These are phyloP conservation scores for Detonula confervacea DNA, from an alignment of 352 stramenopile species.

Conservation along the genomic window DNA sequence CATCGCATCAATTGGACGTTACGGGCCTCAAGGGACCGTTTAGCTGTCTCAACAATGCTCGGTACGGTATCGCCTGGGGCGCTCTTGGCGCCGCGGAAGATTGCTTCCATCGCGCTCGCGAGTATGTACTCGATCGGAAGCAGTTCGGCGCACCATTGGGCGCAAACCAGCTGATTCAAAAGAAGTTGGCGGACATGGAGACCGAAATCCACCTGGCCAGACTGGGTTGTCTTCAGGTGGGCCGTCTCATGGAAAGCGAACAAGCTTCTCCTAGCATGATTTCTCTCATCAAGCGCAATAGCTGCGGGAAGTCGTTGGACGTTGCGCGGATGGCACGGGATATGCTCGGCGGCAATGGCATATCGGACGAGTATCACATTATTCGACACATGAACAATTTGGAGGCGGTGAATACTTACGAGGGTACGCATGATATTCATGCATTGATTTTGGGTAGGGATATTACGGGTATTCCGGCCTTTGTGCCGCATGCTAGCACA, in stretches of 20 bases:
- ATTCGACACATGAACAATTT: slow-evolving; percentile 98
- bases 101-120: slow-evolving; percentile 91
- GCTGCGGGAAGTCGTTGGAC: slow-evolving; percentile 93
- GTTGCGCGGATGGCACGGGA: slow-evolving; percentile 90
- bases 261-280: slow-evolving; percentile 90
- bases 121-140: slow-evolving; percentile 94
- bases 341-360: slow-evolving; percentile 98
- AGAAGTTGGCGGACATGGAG: slow-evolving; percentile 97
- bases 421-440: slow-evolving; percentile 98
- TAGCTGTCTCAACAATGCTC: slow-evolving; percentile 96
- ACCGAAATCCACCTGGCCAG: slow-evolving; percentile 95
- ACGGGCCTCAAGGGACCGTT: slow-evolving; percentile 92
- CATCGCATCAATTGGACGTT: slow-evolving; percentile 91
- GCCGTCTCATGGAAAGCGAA: slow-evolving; percentile 90
- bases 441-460: slow-evolving; percentile 96
- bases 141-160: slow-evolving; percentile 97
- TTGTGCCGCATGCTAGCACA: slow-evolving; percentile 86
- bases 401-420: slow-evolving; percentile 99
- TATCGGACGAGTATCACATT: slow-evolving; percentile 98
- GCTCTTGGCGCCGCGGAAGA: slow-evolving; percentile 94
- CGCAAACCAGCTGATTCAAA: slow-evolving; percentile 98
- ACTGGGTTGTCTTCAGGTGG: slow-evolving; percentile 91
- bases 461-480: slow-evolving; percentile 95
- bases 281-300: slow-evolving; percentile 95
- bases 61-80: slow-evolving; percentile 97